Evolutionary conservation across 2,329 filamentous ascomycete species (phyloP), one percentile per base, ranked within the genome.

Genomic region (Exophiala calicioides): DNA sequence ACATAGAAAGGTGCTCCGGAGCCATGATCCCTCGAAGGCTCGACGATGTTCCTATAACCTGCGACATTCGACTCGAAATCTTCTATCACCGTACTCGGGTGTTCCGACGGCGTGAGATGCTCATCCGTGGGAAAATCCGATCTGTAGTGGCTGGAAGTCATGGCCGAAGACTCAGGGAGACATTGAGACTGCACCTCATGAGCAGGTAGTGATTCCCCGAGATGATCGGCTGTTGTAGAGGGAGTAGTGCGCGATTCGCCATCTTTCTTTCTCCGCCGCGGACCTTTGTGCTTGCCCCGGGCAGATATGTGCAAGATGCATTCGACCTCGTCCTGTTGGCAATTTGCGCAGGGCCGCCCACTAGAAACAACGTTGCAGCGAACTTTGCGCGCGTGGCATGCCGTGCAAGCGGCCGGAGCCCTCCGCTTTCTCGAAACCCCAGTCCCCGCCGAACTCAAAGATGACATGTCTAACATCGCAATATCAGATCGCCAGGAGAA

Each of bases 301-400:
- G 37, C 23, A 1, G 49, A 52, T 10, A 44, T 45, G 15, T 44
- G 40, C 26, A 52, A 18, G 5, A 58, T 43, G 39, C 59, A 62
- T 43, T 58, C 50, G n/a, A 58, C 52, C 27, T 59, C 56, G 34
- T 62, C 60, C 30, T 61, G 47, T 20, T 58, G 58, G 42, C 60
- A 62, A 44, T 62, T 62, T n/a, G 58, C 57, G 48, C 60, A 62
- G 1, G 60, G 60, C 23, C 68, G 64, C 3, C 73, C 74, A 47
- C 70, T 65, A 52, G 74, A 73, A 30, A 69, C 74, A 12, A 77
- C 73, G 56, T 76, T 74, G 47, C 74, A 77, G 20, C 74, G 65
- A 20, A 77, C 74, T 58, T 77, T 77, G 19, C 74, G 64, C n/a
- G 73, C 68, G 12, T 74, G 66, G 56, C 74, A 77, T n/a, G 72